A percentile compares a stretch with the other conserved stretches of the same genome.
Conservation (phyloP, 2,329 filamentous ascomycete species). For the Emericellopsis atlantica region DNA sequence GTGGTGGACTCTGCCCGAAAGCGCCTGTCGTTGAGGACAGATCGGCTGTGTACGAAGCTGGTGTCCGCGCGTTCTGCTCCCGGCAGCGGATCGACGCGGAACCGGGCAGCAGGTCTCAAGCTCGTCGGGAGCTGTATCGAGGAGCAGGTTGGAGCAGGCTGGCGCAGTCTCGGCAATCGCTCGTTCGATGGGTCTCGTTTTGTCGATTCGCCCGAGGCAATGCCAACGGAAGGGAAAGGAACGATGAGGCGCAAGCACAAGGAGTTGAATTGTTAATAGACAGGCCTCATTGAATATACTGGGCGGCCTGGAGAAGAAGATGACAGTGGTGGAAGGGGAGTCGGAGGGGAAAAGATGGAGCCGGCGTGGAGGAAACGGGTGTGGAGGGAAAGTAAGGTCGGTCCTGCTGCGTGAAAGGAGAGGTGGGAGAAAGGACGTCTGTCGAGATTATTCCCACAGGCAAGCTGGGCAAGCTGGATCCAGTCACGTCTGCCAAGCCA, state of each 20-base stretch:
- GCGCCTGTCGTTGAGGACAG: no score
- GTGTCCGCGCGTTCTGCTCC: no score
- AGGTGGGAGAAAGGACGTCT: no score
- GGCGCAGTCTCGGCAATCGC: background rate
- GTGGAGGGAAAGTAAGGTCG: background rate
- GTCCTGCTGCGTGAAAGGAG: no score
- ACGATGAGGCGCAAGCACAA: constrained; percentile 6
- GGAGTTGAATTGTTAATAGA: constrained; percentile 18
- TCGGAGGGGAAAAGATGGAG: background rate
- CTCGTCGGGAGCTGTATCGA: background rate
- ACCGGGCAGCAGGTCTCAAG: no score
- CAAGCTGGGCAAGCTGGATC: no score
- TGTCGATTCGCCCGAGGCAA: background rate
- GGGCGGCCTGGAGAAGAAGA: constrained; percentile 14
- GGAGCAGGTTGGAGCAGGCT: background rate
- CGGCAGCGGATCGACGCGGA: no score
- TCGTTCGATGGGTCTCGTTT: no score
- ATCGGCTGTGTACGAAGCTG: no score
- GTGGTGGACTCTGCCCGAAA: no score
- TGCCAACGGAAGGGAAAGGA: background rate
- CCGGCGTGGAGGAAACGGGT: background rate
- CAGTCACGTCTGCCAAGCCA: no score
- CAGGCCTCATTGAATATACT: constrained; percentile 17
- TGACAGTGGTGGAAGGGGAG: background rate
- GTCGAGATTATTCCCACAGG: no score